Percentiles rank a stretch among this genome's conserved stretches.
Evolutionary conservation across 208 protist species (phyloP).

Genomic region (Leptomonas seymouri): DNA sequence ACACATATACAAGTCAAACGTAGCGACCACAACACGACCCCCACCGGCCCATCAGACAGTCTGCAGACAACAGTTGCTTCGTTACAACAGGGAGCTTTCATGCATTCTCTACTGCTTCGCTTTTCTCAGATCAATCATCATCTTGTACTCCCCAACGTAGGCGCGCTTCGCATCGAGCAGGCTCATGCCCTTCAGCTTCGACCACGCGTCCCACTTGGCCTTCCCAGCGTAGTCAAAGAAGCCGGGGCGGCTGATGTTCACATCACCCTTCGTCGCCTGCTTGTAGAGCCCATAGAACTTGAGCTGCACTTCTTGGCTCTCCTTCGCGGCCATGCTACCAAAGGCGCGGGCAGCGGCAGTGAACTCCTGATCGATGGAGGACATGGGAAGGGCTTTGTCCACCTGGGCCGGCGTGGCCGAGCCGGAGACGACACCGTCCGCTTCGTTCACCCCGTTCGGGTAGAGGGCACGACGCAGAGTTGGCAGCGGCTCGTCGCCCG

Average conservation of each 20-base stretch:
- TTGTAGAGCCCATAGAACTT: constrained; percentile 90
- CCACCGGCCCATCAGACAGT: too few species aligned
- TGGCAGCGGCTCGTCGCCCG: constrained; percentile 56
- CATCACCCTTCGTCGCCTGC: constrained; percentile 85
- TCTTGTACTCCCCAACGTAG: constrained; percentile 77
- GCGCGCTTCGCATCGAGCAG: constrained; percentile 79
- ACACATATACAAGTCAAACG: too few species aligned
- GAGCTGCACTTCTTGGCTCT: constrained; percentile 75
- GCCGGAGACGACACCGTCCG: constrained; percentile 11
- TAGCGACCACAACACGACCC: too few species aligned
- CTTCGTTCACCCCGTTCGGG: constrained; percentile 18
- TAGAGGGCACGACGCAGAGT: constrained; percentile 44
- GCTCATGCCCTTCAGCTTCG: constrained; percentile 79
- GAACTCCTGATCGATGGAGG: constrained; percentile 57
- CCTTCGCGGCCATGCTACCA: constrained; percentile 36
- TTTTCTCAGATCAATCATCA: constrained; percentile 40
- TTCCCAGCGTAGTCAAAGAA: constrained; percentile 77
- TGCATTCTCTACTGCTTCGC: constrained; percentile 5
- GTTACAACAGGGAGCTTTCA: too few species aligned
- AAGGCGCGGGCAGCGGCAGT: constrained; percentile 59
- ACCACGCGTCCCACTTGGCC: constrained; percentile 95
- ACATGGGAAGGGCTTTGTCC: constrained; percentile 24
- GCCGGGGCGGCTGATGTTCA: constrained; percentile 74
- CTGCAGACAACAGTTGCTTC: too few species aligned
- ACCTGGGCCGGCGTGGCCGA: constrained; percentile 15